phyloP scores from a whole-genome alignment of 2,329 filamentous ascomycete species.

The Lanzia echinophila region DNA sequence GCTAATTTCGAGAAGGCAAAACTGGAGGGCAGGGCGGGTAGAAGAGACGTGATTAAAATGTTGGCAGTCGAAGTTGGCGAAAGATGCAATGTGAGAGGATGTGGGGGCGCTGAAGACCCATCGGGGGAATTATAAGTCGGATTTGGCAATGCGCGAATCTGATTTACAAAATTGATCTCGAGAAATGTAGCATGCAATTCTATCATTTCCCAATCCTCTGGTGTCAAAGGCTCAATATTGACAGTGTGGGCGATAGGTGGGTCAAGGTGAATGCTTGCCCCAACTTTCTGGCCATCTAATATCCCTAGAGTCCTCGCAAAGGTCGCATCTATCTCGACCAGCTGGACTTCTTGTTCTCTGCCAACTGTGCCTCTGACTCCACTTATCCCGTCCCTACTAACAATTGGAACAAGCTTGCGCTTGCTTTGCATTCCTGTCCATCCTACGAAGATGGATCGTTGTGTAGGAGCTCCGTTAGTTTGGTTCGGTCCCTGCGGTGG shows the following conservation, averaged over 20 bases:
- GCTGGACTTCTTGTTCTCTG: constrained; percentile 67
- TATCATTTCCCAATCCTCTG: constrained; percentile 98
- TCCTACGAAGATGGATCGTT: constrained; percentile 76
- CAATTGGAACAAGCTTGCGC: constrained; percentile 65
- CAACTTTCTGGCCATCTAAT: constrained; percentile 73
- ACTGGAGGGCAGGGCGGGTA: constrained; percentile 61
- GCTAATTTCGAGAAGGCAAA: constrained; percentile 85
- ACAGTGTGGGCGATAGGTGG: constrained; percentile 88
- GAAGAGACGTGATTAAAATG: constrained; percentile 77
- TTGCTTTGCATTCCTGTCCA: constrained; percentile 99
- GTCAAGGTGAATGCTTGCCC: constrained; percentile 70
- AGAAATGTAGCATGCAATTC: constrained; percentile 94
- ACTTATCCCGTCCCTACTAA: constrained; percentile 66
- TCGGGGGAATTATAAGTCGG: constrained; percentile 55
- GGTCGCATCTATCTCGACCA: constrained; percentile 82
- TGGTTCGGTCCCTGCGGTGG: constrained; percentile 41
- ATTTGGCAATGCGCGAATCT: constrained; percentile 90
- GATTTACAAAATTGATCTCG: constrained; percentile 85
- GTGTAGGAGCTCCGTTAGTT: constrained; percentile 41
- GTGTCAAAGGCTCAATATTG: constrained; percentile 91
- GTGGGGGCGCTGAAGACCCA: constrained; percentile 48
- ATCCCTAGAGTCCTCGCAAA: constrained; percentile 73
- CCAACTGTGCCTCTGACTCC: constrained; percentile 48
- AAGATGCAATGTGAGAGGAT: constrained; percentile 85
- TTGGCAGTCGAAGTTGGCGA: constrained; percentile 95